These are phyloP conservation scores for Knoxdaviesia proteae DNA, from an alignment of 2,329 filamentous ascomycete genomes.

Conservation along the genomic window DNA sequence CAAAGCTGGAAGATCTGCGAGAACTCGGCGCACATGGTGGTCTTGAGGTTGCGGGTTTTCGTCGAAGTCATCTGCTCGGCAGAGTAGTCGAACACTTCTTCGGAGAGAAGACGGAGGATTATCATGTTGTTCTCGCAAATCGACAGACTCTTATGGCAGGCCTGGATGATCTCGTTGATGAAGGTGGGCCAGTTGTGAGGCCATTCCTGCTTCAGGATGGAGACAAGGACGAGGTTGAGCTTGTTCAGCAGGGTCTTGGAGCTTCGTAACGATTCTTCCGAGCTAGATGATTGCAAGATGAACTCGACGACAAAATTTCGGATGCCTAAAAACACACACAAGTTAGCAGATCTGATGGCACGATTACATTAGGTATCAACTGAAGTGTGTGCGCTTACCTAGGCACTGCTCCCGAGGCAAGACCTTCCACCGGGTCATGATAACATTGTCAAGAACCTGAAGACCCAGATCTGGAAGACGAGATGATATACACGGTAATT, in stretches of 20 bases:
- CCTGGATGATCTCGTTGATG: constrained; percentile 97
- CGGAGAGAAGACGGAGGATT: constrained; percentile 81
- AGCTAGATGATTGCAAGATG: constrained; percentile 82
- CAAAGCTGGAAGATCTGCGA: constrained; percentile 96
- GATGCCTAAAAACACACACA: constrained; percentile 41
- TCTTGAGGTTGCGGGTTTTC: constrained; percentile 91
- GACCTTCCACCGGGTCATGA: constrained; percentile 98
- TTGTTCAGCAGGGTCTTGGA: constrained; percentile 92
- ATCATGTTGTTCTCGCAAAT: constrained; percentile 99
- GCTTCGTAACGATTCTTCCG: constrained; percentile 67
- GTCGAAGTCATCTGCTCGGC: constrained; percentile 98
- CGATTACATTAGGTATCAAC: no score
- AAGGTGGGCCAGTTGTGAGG: constrained; percentile 99
- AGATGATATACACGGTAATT: background rate
- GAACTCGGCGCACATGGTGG: constrained; percentile 97
- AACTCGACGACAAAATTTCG: constrained; percentile 98
- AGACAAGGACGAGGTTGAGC: constrained; percentile 91
- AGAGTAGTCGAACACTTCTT: constrained; percentile 98
- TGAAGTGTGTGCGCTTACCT: constrained; percentile 22
- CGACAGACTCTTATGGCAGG: constrained; percentile 83
- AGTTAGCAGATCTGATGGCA: no score
- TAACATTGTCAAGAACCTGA: constrained; percentile 94
- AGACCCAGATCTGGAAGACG: constrained; percentile 57
- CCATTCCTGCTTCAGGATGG: constrained; percentile 98
- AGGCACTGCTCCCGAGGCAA: constrained; percentile 89